These are phyloP conservation scores for Triticum monococcum DNA, from an alignment of 176 grass and related monocot species.

Conservation along the genomic window DNA sequence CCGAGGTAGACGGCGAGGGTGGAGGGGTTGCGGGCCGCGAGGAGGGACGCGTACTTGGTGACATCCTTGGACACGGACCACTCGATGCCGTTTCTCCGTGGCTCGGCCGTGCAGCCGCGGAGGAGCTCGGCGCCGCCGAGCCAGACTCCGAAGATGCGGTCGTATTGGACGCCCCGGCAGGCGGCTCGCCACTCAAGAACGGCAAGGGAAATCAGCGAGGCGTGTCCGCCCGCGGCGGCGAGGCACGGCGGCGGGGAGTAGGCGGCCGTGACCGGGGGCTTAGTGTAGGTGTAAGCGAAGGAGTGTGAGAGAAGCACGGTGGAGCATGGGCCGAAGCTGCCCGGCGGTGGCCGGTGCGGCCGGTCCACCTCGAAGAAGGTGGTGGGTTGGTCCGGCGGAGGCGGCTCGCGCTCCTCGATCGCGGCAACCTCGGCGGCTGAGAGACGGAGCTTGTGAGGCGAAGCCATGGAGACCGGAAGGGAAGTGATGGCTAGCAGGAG, in stretches of 20 bases:
- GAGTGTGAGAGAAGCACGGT: slow-evolving; percentile 55
- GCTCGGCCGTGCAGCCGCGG: slow-evolving; percentile 64
- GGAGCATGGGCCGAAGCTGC: slow-evolving; percentile 53
- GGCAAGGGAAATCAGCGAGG: slow-evolving; percentile 41
- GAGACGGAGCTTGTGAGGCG: slow-evolving; percentile 44
- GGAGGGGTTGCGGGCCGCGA: slow-evolving; percentile 34
- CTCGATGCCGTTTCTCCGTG: slow-evolving; percentile 31
- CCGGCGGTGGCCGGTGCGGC: slow-evolving; percentile 48
- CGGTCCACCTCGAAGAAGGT: slow-evolving; percentile 68
- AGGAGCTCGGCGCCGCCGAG: slow-evolving; percentile 74
- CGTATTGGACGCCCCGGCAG: slow-evolving; percentile 61
- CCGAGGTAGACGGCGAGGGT: slow-evolving; percentile 79
- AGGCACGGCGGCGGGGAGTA: slow-evolving; percentile 59
- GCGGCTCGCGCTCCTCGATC: background rate
- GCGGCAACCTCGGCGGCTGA: slow-evolving; percentile 30
- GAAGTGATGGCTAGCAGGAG: slow-evolving; percentile 17
- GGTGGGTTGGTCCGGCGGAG: slow-evolving; percentile 28
- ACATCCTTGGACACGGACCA: slow-evolving; percentile 72
- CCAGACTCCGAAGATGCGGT: slow-evolving; percentile 81
- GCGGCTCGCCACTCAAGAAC: slow-evolving; percentile 72
- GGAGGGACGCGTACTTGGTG: slow-evolving; percentile 69
- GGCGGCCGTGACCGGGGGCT: slow-evolving; percentile 45
- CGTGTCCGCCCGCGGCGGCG: slow-evolving; percentile 11
- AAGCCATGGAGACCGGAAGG: background rate
- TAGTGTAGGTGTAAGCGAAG: slow-evolving; percentile 55